Evolutionary conservation across 2,329 filamentous ascomycete species (phyloP).

Genomic region (Raffaelea arxii): DNA sequence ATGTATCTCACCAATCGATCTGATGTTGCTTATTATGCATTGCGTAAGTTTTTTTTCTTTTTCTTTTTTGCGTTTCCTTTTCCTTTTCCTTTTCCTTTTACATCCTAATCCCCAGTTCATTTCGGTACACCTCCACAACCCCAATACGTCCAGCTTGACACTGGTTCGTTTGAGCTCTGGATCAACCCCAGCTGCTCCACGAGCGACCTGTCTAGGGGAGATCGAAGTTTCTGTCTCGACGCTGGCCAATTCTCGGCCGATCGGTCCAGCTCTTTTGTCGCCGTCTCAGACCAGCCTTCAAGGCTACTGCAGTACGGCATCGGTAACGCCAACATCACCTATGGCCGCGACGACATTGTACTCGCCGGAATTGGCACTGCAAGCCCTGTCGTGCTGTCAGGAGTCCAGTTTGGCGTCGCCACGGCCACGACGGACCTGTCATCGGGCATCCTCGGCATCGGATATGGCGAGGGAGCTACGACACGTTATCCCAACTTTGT

Average conservation of each 20-base stretch:
- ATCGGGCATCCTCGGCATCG: constrained; percentile 62
- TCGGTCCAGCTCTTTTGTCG: constrained; percentile 28
- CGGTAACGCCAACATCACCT: constrained; percentile 39
- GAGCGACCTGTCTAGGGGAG: constrained; percentile 25
- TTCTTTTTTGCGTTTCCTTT: not conserved
- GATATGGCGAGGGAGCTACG: constrained; percentile 45
- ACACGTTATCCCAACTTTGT: constrained; percentile 40
- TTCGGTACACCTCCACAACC: constrained; percentile 45
- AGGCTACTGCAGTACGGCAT: constrained; percentile 44
- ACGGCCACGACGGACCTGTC: constrained; percentile 36
- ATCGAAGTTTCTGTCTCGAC: constrained; percentile 34
- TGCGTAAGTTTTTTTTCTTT: constrained; percentile 21
- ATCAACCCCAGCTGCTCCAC: constrained; percentile 53
- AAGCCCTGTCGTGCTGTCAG: constrained; percentile 30
- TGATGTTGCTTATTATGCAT: constrained; percentile 44
- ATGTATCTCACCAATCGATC: constrained; percentile 38
- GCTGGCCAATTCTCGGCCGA: constrained; percentile 33
- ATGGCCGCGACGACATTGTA: constrained; percentile 34
- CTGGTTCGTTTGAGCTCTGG: constrained; percentile 52
- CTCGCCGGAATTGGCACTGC: too few relatives aligned
- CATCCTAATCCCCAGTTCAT: constrained; percentile 23
- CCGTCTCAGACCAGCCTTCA: constrained; percentile 26
- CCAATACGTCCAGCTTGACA: constrained; percentile 47
- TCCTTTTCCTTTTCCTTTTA: too few relatives aligned
- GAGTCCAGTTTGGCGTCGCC: constrained; percentile 60